Evolutionary conservation across 2,329 filamentous ascomycete species (phyloP), one percentile per base, ranked within the genome.

Genomic region (Xylariaceae sp.): DNA sequence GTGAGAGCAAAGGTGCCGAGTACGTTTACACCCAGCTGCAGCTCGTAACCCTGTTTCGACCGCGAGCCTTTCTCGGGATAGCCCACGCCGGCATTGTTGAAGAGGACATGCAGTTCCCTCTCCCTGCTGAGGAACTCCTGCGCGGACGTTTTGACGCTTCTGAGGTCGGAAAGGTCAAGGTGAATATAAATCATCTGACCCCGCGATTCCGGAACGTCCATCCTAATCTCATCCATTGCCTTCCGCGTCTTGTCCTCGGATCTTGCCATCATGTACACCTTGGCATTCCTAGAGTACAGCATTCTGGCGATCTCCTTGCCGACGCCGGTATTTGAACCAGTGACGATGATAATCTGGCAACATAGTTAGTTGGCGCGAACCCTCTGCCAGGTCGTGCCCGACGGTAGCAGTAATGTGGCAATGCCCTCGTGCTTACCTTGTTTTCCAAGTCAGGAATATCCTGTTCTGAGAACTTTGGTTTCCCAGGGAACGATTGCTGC

Each of bases 11-110:
- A 63, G 10, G 60, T 56, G 1, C 55, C 64, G 16, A 67, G 49
- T 15, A 26, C 36, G 45, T 67, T 67, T 19, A 60, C 51, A 19
- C 62, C 65, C 5, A 66, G 54, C 45, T 64, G 62, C 13, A 63
- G 56, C 47, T 66, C 64, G 53, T 61, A 60, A 37, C 63, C 63
- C 50, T 65, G 63, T 3, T 64, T 60, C 8, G 68, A 42, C 29
- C 47, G 16, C 34, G 53, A 36, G 16, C 39, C 41, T 44, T 51
- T 37, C 22, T 50, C 19, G 12, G 41, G 49, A 12, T 41, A 42
- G 12, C 39, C 26, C 10, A 55, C 49, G 16, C 58, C 55, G 9
- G 58, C 55, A 21, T 61, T 59, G 48, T 59, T 59, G 37, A 59
- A 56, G n/a, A 61, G 52, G 13, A 60, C 45, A 36, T 61, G 45